Evolutionary conservation across 2,329 filamentous ascomycete genomes (phyloP).

Genomic region (Fusarium sp.): DNA sequence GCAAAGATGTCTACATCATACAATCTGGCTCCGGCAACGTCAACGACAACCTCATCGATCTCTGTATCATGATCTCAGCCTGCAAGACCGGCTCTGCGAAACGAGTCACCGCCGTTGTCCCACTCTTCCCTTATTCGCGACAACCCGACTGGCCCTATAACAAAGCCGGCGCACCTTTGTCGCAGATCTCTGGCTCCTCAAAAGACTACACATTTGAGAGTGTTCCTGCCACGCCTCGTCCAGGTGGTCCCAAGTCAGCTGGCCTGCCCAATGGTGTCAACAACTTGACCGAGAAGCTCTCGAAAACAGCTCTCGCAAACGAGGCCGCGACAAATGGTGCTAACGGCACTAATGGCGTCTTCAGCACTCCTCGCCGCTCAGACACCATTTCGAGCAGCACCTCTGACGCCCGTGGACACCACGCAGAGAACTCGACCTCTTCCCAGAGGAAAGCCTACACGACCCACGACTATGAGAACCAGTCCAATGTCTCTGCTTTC

Average conservation of each 20-base stretch:
- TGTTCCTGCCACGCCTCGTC: slow-evolving; percentile 84
- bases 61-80: slow-evolving; percentile 97
- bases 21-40: slow-evolving; percentile 92
- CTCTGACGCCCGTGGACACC: slow-evolving; percentile 50
- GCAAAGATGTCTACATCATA: slow-evolving; percentile 99
- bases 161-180: slow-evolving; percentile 89
- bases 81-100: slow-evolving; percentile 95
- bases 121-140: slow-evolving; percentile 95
- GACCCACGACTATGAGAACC: slow-evolving; percentile 72
- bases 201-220: slow-evolving; percentile 89
- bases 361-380: slow-evolving; percentile 46
- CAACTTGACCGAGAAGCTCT: slow-evolving; percentile 75
- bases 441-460: slow-evolving; percentile 61
- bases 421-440: slow-evolving; percentile 51
- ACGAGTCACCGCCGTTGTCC: slow-evolving; percentile 91
- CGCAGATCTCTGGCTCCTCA: slow-evolving; percentile 63
- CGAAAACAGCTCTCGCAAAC: slow-evolving; percentile 69
- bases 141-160: slow-evolving; percentile 98
- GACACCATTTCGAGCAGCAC: slow-evolving; percentile 48
- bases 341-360: slow-evolving; percentile 42
- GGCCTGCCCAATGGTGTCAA: slow-evolving; percentile 75
- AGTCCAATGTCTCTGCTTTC: slow-evolving; percentile 64
- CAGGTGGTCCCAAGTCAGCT: slow-evolving; percentile 72
- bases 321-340: slow-evolving; percentile 43
- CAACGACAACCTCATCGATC: slow-evolving; percentile 96